phyloP scores from a whole-genome alignment of 805 yeast species.

The Tetrapisispora fleetii region DNA sequence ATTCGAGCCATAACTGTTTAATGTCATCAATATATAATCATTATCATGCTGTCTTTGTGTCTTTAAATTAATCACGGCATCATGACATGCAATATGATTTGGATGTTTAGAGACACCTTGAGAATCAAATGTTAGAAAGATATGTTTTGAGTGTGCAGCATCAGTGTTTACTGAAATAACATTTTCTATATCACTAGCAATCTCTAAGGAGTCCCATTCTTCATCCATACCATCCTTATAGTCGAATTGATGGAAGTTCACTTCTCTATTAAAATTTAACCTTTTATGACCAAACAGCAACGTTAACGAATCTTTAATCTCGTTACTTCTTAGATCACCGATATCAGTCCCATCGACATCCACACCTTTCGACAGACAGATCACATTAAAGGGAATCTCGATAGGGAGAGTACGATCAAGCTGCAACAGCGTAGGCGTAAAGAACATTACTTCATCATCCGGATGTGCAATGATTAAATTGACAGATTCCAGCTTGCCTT shows the following conservation, averaged over 20 bases:
- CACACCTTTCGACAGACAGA: constrained; percentile 66
- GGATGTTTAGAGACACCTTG: constrained; percentile 77
- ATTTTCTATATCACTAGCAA: constrained; percentile 6
- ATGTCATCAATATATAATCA: constrained; percentile 3
- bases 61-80: constrained; percentile 34
- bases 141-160: background rate
- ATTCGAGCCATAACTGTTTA: constrained; percentile 12
- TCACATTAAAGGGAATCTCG: constrained; percentile 35
- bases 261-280: constrained; percentile 3
- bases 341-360: constrained; percentile 50
- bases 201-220: constrained; percentile 46
- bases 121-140: constrained; percentile 68
- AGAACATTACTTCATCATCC: constrained; percentile 97
- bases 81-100: constrained; percentile 64
- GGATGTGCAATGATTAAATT: constrained; percentile 78
- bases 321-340: constrained; percentile 54
- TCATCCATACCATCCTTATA: constrained; percentile 60
- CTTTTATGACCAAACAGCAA: constrained; percentile 9
- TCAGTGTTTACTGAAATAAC: background rate
- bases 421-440: constrained; percentile 49
- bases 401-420: constrained; percentile 11
- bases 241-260: constrained; percentile 22
- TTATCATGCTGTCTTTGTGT: background rate
- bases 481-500: background rate
- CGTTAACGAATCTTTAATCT: constrained; percentile 34